phyloP scores from a whole-genome alignment of 768 basidiomycete genomes.

The Mycena filopes region DNA sequence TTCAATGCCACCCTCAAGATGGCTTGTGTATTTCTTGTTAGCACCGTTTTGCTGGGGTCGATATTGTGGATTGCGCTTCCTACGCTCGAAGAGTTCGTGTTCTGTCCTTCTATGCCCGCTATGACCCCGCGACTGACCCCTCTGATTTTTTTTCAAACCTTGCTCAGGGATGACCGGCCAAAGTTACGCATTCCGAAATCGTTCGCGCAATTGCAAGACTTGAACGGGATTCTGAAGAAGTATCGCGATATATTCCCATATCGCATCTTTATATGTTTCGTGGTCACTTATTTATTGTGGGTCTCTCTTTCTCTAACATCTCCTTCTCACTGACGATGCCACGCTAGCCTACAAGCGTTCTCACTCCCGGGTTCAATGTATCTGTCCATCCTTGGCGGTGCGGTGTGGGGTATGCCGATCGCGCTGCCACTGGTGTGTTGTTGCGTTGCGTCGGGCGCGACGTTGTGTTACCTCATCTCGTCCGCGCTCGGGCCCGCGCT shows the following conservation, averaged over 20 bases:
- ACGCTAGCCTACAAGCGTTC: slow-evolving; percentile 88
- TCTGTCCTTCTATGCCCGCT: neutral
- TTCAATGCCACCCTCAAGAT: slow-evolving; percentile 88
- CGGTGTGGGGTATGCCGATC: slow-evolving; percentile 90
- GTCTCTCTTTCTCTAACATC: slow-evolving; percentile 37
- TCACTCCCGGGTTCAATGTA: slow-evolving; percentile 98
- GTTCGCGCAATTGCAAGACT: slow-evolving; percentile 85
- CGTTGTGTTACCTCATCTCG: slow-evolving; percentile 93
- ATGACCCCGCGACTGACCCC: slow-evolving; percentile 14
- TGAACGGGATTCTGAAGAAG: slow-evolving; percentile 90
- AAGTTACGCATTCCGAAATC: slow-evolving; percentile 86
- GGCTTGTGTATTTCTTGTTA: slow-evolving; percentile 77
- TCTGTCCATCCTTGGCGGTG: slow-evolving; percentile 94
- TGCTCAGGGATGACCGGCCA: slow-evolving; percentile 82
- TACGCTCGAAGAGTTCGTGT: slow-evolving; percentile 76
- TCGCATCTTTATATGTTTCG: slow-evolving; percentile 88
- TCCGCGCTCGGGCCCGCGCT: slow-evolving; percentile 93
- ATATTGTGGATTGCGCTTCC: slow-evolving; percentile 87
- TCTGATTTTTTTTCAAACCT: slow-evolving; percentile 18
- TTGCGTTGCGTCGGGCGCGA: slow-evolving; percentile 91
- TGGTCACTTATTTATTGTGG: slow-evolving; percentile 92
- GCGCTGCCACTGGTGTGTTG: slow-evolving; percentile 92
- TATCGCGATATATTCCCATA: slow-evolving; percentile 90
- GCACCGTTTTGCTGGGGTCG: slow-evolving; percentile 76
- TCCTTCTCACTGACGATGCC: too few relatives aligned